Evolutionary conservation across 345 rosid species (phyloP).

Genomic region (Psidium friedrichsthalianum): DNA sequence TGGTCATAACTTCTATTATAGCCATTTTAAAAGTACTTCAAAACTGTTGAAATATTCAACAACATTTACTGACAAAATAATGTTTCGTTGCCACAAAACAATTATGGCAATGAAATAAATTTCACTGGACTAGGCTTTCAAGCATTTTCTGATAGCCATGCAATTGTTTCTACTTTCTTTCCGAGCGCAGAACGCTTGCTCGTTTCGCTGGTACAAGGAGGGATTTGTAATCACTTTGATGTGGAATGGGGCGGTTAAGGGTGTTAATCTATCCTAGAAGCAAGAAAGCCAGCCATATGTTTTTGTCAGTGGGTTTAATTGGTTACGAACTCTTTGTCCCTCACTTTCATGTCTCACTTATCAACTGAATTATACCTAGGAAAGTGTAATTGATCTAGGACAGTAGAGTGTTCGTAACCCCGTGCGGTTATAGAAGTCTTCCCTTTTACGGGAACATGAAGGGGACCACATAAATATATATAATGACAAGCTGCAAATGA

Average conservation of each 20-base stretch:
- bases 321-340: not conserved
- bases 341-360: not conserved
- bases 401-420: too few relatives aligned
- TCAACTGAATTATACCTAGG: not conserved
- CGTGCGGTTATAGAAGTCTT: too few relatives aligned
- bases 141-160: rapidly evolving
- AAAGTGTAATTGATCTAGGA: not conserved
- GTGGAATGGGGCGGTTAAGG: not conserved
- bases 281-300: not conserved
- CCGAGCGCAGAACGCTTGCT: too few relatives aligned
- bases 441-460: too few relatives aligned
- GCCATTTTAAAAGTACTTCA: too few relatives aligned
- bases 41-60: too few relatives aligned
- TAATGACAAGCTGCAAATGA: not conserved
- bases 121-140: not conserved
- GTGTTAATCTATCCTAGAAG: not conserved
- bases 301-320: not conserved
- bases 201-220: too few relatives aligned
- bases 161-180: not conserved
- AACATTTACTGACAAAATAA: not conserved
- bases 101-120: not conserved
- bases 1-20: too few relatives aligned
- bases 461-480: not conserved
- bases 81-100: not conserved
- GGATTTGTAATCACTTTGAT: not conserved